Base-by-base conservation (phyloP, 352 stramenopile genomes). In the Phytophthora megakarya region DNA sequence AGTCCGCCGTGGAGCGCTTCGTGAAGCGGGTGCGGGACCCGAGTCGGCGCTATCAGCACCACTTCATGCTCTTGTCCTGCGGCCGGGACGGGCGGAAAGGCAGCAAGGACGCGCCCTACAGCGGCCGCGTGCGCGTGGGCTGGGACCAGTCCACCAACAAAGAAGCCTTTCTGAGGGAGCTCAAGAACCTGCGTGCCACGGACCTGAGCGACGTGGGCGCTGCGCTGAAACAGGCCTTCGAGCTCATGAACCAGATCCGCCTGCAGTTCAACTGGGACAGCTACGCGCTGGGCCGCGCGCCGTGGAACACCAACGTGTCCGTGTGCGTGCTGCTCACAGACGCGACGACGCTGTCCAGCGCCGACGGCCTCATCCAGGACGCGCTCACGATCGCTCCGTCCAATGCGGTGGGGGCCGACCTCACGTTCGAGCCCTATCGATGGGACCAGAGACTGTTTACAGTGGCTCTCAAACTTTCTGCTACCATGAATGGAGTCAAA, bases 221-320 rank as follows among this genome's bases (percentile, higher is more conserved):
- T 3, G 83, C 84, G 11, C 69, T 96, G 11, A 83, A 83, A 50
- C 85, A 93, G 57, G 86, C 86, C 18, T 93, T 93, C 37, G 86
- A 96, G 25, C 79, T 96, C 53, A 95, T 96, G 84, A 96, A 96
- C 64, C 88, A 93, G 69, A 90, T 94, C 63, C 87, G 87, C 1
- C 73, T 93, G 38, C 85, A 93, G 72, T 90, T 93, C 67, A 92
- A 92, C 56, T 96, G 85, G 81, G 87, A 96, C 78, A 93, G 82
- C 60, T 96, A 96, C 69, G 88, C 51, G 18, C 73, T 96, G 18
- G 87, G 87, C 3, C 75, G 87, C 28, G 73, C 81, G 28, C 82
- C 87, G 0, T 94, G 84, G 82, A 96, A 93, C 60, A 93, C 87
- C 3, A 93, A 96, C 54, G 78, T 94, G 22, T 86, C 79, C 0